phyloP scores from a whole-genome alignment of 305 asterid genomes.

The Fraxinus xanthoxyloides region DNA sequence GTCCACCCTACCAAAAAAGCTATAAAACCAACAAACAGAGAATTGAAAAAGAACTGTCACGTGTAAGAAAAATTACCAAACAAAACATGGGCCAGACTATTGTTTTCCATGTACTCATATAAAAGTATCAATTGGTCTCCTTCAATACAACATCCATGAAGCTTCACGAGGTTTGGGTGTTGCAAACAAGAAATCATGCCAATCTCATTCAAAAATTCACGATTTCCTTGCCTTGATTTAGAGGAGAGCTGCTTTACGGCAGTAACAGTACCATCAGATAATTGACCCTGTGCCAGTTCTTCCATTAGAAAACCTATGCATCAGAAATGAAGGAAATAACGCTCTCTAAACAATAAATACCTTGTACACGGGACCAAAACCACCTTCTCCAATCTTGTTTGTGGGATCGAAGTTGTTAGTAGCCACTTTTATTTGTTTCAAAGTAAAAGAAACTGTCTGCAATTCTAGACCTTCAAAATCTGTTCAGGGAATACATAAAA shows the following conservation, averaged over 20 bases:
- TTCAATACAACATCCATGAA: conserved; percentile 86
- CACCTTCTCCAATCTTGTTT: conserved; percentile 94
- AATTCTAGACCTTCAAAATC: conserved; percentile 65
- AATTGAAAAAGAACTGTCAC: neutral
- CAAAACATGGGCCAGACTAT: conserved; percentile 79
- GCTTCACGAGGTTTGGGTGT: conserved; percentile 92
- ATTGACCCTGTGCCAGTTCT: conserved; percentile 51
- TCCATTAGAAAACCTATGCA: conserved; percentile 23
- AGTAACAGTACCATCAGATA: conserved; percentile 72
- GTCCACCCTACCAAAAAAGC: neutral
- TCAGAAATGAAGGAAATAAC: neutral
- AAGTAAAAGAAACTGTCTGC: conserved; percentile 70
- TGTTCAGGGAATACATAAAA: conserved; percentile 27
- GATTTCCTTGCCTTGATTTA: conserved; percentile 81
- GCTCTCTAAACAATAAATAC: conserved; percentile 29
- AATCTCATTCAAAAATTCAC: conserved; percentile 83
- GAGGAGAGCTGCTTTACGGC: conserved; percentile 95
- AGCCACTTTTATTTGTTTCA: conserved; percentile 82
- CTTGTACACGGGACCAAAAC: conserved; percentile 95
- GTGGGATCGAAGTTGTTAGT: conserved; percentile 69
- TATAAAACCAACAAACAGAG: neutral
- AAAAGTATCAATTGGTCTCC: conserved; percentile 78
- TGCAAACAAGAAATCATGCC: conserved; percentile 87
- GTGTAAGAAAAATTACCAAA: conserved; percentile 42
- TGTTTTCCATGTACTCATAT: conserved; percentile 92